Base-by-base conservation (phyloP, 257 asterid genomes). In the Linaria vulgaris region DNA sequence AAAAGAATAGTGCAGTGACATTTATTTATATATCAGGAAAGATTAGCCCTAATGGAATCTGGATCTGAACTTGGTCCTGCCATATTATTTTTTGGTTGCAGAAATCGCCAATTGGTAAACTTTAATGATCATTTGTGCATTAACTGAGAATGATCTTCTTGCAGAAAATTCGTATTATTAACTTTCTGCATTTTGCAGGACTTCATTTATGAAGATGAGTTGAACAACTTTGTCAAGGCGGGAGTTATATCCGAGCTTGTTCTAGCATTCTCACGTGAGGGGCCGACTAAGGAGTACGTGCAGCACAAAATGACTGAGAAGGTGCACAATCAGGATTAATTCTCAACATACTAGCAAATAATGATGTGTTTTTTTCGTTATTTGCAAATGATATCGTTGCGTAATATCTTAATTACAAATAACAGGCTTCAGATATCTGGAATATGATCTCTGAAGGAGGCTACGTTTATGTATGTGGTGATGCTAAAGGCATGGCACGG, bases 401-500 rank as follows among this genome's bases (percentile, higher is more conserved):
- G n/a, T n/a, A n/a, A n/a, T 38, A 20, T 60, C 10, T 19, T 59
- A 7, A 17, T n/a, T n/a, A n/a, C n/a, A n/a, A 48, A 63, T 38
- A 11, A 47, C 75, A 94, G 99, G 97, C 96, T 46, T 72, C 86
- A 1, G 88, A 87, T 41, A 39, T 94, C 53, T 94, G 99, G 99
- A 84, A 71, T 68, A 56, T 88, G 85, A 86, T 94, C 51, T 94
- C 95, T 1, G 83, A 84, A 70, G 99, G 97, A 69, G 97, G 82
- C 19, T 83, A 94, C 12, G 59, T 94, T 0, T 94, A 94, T 25
- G 99, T 90, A 4, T 94, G 99, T 8, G 97, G 99, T 71, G 99
- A 94, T 69, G 99, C 99, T 48, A 94, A 94, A 72, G 97, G 99
- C 69, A 94, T 94, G 99, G 99, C 99, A 41, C 87, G 90, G 59